These are phyloP conservation scores for Sonneratia caseolaris DNA, from an alignment of 345 rosid species.

Conservation along the genomic window DNA sequence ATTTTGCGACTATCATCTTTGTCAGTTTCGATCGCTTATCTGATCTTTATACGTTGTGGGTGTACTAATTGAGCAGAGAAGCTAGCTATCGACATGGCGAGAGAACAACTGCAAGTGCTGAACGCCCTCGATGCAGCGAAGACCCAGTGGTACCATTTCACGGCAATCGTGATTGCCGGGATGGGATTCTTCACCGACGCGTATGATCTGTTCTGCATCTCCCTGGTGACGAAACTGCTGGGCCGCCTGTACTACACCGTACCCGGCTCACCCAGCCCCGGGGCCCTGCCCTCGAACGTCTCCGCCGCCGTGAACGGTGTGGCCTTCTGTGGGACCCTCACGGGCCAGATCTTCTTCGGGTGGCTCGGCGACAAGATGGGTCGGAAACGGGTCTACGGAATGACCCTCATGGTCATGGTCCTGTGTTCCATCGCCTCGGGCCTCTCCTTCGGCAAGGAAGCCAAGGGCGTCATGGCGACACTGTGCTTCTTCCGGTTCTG, in stretches of 20 bases:
- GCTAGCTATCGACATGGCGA: conserved; percentile 19
- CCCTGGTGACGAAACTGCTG: conserved; percentile 32
- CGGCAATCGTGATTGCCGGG: conserved; percentile 50
- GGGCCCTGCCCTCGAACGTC: conserved; percentile 12
- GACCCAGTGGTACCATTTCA: conserved; percentile 52
- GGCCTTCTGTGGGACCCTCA: conserved; percentile 46
- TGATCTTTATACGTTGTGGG: neutral
- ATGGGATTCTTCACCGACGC: conserved; percentile 64
- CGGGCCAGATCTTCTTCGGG: conserved; percentile 59
- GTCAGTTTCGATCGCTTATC: too few relatives aligned
- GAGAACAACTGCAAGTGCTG: conserved; percentile 24
- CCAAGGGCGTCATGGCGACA: conserved; percentile 41
- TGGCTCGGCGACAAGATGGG: conserved; percentile 52
- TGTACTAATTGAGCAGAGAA: neutral
- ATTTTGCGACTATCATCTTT: too few relatives aligned
- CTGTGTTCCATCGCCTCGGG: conserved; percentile 54
- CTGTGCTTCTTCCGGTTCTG: conserved; percentile 54
- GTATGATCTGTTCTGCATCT: conserved; percentile 55
- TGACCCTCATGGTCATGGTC: conserved; percentile 43
- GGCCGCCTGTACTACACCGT: conserved; percentile 34
- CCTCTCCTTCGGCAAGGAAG: conserved; percentile 47
- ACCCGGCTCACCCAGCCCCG: neutral
- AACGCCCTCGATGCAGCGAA: conserved; percentile 38
- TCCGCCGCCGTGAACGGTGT: conserved; percentile 30
- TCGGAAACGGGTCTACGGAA: conserved; percentile 51